A percentile compares a stretch with the other conserved stretches of the same genome.
These are phyloP conservation scores for Aurantiochytrium sp. DNA, from an alignment of 108 stramenopile species.

Conservation along the genomic window DNA sequence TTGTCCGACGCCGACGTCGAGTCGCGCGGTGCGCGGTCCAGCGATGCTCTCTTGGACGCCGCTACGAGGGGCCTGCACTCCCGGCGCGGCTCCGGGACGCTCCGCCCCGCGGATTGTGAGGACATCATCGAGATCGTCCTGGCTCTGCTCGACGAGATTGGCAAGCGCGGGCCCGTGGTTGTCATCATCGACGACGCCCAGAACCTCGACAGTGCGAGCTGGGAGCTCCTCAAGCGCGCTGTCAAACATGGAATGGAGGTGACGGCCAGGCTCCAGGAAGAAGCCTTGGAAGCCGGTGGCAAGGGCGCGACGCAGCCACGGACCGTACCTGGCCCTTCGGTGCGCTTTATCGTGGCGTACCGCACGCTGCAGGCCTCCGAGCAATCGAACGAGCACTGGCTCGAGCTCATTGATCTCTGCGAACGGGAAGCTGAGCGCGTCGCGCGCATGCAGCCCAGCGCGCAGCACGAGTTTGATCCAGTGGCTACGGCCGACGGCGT, in stretches of 20 bases:
- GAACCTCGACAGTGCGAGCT: neutral
- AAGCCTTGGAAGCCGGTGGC: neutral
- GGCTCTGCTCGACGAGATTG: neutral
- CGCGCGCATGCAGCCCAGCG: neutral
- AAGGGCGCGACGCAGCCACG: neutral
- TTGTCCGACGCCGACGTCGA: neutral
- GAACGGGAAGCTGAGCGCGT: neutral
- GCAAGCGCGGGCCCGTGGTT: neutral
- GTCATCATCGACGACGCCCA: slow-evolving; percentile 12
- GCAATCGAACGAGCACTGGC: neutral
- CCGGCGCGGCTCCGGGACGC: neutral
- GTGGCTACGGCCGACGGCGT: too few relatives aligned
- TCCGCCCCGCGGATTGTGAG: neutral
- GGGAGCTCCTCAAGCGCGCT: neutral
- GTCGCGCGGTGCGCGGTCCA: neutral
- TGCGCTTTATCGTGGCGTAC: neutral
- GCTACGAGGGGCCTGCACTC: neutral
- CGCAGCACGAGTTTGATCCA: too few relatives aligned
- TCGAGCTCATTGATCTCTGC: neutral
- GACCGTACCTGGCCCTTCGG: neutral
- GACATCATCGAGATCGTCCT: slow-evolving; percentile 7
- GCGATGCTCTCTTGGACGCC: neutral
- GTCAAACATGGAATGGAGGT: neutral
- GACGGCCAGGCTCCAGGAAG: neutral
- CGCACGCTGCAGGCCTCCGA: neutral